Conservation (phyloP, 2,329 filamentous ascomycete species). For the Epichloe amarillans region DNA sequence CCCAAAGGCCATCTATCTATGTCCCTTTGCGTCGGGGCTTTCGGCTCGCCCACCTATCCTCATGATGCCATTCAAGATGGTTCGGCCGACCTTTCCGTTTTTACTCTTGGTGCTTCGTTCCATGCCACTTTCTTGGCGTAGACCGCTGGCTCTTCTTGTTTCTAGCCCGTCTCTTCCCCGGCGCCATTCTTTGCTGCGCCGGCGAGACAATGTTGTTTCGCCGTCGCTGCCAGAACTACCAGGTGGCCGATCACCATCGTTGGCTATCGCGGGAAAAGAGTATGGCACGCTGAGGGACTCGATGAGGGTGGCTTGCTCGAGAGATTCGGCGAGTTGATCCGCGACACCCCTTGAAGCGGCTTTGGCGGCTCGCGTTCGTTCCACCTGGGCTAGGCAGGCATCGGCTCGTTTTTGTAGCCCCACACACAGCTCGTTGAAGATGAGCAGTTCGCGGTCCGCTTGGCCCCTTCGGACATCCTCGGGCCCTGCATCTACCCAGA, state of each 20-base stretch:
- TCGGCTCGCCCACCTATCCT: slow-evolving; percentile 27
- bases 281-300: slow-evolving; percentile 21
- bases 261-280: slow-evolving; percentile 12
- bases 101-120: slow-evolving; percentile 20
- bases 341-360: slow-evolving; percentile 15
- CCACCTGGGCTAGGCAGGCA: slow-evolving; percentile 36
- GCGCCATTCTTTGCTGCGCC: slow-evolving; percentile 20
- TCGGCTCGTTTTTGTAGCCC: slow-evolving; percentile 37
- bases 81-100: slow-evolving; percentile 28
- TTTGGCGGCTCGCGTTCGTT: slow-evolving; percentile 29
- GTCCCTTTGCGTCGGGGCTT: slow-evolving; percentile 25
- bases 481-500: slow-evolving; percentile 54
- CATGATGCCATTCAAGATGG: slow-evolving; percentile 31
- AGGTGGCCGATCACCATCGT: slow-evolving; percentile 24
- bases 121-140: slow-evolving; percentile 17
- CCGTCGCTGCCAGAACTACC: slow-evolving; percentile 39
- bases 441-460: slow-evolving; percentile 35
- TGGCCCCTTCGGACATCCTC: slow-evolving; percentile 21
- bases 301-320: slow-evolving; percentile 31
- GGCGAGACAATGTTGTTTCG: slow-evolving; percentile 9
- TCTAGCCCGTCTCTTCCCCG: slow-evolving; percentile 14
- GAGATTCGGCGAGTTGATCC: slow-evolving; percentile 30
- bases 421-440: slow-evolving; percentile 39
- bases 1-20: slow-evolving; percentile 6
- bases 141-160: slow-evolving; percentile 13